phyloP scores from a whole-genome alignment of 2,329 filamentous ascomycete genomes.

The Exophiala alcalophila region DNA sequence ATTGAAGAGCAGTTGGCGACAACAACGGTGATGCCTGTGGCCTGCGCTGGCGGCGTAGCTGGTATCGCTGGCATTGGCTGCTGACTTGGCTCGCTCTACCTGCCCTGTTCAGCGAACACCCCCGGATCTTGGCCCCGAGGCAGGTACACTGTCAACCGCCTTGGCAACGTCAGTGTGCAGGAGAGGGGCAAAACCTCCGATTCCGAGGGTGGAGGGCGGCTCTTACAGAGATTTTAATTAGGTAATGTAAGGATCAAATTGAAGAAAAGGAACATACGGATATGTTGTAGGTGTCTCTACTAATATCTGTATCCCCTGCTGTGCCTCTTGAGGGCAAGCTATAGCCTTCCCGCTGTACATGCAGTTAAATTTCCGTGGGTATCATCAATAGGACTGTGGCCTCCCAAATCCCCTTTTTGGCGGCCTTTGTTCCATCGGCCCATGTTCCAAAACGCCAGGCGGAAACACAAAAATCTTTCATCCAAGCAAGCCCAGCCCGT shows the following conservation, averaged over 20 bases:
- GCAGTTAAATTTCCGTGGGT: slow-evolving; percentile 4
- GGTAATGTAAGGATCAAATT: no score
- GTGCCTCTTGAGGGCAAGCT: no score
- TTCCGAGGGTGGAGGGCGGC: no score
- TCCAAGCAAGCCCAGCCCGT: slow-evolving; percentile 27
- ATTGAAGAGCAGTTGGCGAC: slow-evolving; percentile 2
- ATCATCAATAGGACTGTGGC: slow-evolving; percentile 5
- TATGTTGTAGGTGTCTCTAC: no score
- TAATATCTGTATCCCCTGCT: no score
- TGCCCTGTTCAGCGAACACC: background rate
- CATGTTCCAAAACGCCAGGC: background rate
- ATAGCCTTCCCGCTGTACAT: background rate
- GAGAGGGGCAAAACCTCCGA: no score
- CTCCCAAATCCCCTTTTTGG: slow-evolving; percentile 1
- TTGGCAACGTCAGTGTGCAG: no score
- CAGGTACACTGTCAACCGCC: no score
- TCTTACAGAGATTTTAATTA: no score
- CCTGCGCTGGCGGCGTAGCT: background rate
- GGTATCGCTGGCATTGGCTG: background rate
- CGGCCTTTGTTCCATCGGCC: slow-evolving; percentile 14
- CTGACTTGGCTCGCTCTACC: background rate
- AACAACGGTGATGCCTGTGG: slow-evolving; percentile 12
- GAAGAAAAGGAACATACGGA: no score
- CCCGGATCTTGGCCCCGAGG: slow-evolving; percentile 25
- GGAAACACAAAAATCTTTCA: slow-evolving; percentile 4